Evolutionary conservation across 306 rosid species (phyloP).

Genomic region (Prunus kanzakura): DNA sequence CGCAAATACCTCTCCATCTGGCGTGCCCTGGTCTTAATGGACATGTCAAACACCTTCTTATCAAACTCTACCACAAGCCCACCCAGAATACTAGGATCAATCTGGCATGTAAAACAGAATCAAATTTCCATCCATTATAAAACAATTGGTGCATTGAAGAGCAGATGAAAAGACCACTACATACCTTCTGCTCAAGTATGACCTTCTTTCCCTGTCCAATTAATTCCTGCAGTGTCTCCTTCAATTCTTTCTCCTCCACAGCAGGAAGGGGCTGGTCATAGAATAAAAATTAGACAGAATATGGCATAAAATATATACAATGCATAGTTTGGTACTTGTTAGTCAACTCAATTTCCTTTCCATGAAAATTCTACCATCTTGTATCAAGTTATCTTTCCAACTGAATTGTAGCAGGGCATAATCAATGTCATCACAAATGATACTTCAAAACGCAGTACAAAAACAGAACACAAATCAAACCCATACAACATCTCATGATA

Average conservation of each 20-base stretch:
- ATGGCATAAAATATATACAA: background rate
- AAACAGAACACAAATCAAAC: background rate
- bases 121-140: background rate
- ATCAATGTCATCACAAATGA: background rate
- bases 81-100: conserved; percentile 83
- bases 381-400: background rate
- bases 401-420: background rate
- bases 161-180: background rate
- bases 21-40: conserved; percentile 74
- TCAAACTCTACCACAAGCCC: conserved; percentile 80
- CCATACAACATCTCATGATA: background rate
- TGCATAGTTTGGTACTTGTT: background rate
- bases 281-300: conserved; percentile 13
- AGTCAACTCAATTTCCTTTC: background rate
- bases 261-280: conserved; percentile 71
- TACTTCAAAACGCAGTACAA: background rate
- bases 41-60: conserved; percentile 87
- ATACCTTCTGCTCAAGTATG: conserved; percentile 84
- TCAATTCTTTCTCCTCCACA: conserved; percentile 86
- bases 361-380: background rate
- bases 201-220: conserved; percentile 75
- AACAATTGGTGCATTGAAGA: background rate
- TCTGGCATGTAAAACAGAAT: conserved; percentile 38
- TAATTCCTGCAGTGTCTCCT: conserved; percentile 71
- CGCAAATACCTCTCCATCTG: conserved; percentile 95